These are phyloP conservation scores for Actinomortierella wolfii DNA, from an alignment of 371 early-diverging fungal species.

Conservation along the genomic window DNA sequence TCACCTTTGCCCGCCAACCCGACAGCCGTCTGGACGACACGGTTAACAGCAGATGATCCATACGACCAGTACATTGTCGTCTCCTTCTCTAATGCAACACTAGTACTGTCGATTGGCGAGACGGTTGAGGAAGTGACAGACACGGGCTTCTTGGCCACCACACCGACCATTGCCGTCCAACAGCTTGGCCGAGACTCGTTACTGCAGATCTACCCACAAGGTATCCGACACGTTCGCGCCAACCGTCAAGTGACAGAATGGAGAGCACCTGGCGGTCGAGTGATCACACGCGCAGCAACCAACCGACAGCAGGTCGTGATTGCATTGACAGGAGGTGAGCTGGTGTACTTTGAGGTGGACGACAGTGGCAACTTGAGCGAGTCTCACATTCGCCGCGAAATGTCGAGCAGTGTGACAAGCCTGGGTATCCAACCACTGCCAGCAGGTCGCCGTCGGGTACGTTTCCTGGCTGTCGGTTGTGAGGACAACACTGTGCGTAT, in stretches of 20 bases:
- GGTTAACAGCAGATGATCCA: slow-evolving; percentile 59
- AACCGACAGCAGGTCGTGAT: slow-evolving; percentile 86
- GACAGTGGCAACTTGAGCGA: slow-evolving; percentile 86
- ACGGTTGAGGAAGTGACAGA: slow-evolving; percentile 94
- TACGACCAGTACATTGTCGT: slow-evolving; percentile 89
- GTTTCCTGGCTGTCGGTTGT: slow-evolving; percentile 91
- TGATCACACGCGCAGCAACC: slow-evolving; percentile 78
- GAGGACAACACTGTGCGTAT: slow-evolving; percentile 92
- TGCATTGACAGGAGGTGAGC: slow-evolving; percentile 82
- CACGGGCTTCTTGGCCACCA: slow-evolving; percentile 81
- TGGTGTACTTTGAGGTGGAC: slow-evolving; percentile 95
- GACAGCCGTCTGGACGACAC: slow-evolving; percentile 94
- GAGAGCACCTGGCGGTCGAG: slow-evolving; percentile 80
- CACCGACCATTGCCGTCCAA: slow-evolving; percentile 85
- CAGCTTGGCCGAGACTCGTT: slow-evolving; percentile 88
- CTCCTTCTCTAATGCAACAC: slow-evolving; percentile 91
- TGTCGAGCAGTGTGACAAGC: slow-evolving; percentile 73
- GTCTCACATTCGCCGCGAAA: slow-evolving; percentile 77
- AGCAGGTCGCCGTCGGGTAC: slow-evolving; percentile 76
- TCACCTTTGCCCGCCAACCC: slow-evolving; percentile 94
- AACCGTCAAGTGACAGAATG: slow-evolving; percentile 94
- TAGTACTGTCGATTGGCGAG: slow-evolving; percentile 93
- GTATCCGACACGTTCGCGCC: slow-evolving; percentile 86
- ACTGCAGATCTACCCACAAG: slow-evolving; percentile 89
- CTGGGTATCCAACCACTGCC: slow-evolving; percentile 84